phyloP scores from a whole-genome alignment of 2,329 filamentous ascomycete genomes.

The Pseudogymnoascus sp. region DNA sequence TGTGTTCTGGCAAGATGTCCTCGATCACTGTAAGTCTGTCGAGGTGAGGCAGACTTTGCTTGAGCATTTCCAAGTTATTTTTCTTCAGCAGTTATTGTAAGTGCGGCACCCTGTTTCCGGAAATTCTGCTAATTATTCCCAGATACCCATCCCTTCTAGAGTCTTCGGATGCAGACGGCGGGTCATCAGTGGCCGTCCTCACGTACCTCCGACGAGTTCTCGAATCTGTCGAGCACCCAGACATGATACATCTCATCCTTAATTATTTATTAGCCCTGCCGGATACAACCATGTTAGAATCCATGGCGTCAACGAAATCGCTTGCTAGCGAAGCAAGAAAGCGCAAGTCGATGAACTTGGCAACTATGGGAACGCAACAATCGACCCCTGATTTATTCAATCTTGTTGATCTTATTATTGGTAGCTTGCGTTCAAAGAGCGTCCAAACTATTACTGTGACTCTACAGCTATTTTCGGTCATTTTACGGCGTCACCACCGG shows the following conservation, averaged over 20 bases:
- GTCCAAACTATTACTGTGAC: conserved; percentile 86
- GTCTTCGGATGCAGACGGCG: conserved; percentile 93
- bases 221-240: conserved; percentile 84
- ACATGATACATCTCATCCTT: conserved; percentile 89
- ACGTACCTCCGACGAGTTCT: conserved; percentile 89
- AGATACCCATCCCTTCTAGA: conserved; percentile 94
- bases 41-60: conserved; percentile 90
- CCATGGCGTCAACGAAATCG: conserved; percentile 37
- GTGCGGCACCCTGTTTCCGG: conserved; percentile 27
- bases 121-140: conserved; percentile 16
- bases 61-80: conserved; percentile 95
- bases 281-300: conserved; percentile 39
- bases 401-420: conserved; percentile 80
- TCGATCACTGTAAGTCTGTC: conserved; percentile 87
- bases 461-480: conserved; percentile 76
- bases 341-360: conserved; percentile 81
- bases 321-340: conserved; percentile 63
- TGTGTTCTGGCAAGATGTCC: conserved; percentile 94
- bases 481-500: conserved; percentile 79
- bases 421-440: conserved; percentile 77
- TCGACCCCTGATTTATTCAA: conserved; percentile 85
- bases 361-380: conserved; percentile 70
- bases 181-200: conserved; percentile 90
- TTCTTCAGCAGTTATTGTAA: conserved; percentile 86
- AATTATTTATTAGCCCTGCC: conserved; percentile 85